Evolutionary conservation across 1,284 basidiomycete genomes (phyloP).

Genomic region (Ganoderma lingzhi): DNA sequence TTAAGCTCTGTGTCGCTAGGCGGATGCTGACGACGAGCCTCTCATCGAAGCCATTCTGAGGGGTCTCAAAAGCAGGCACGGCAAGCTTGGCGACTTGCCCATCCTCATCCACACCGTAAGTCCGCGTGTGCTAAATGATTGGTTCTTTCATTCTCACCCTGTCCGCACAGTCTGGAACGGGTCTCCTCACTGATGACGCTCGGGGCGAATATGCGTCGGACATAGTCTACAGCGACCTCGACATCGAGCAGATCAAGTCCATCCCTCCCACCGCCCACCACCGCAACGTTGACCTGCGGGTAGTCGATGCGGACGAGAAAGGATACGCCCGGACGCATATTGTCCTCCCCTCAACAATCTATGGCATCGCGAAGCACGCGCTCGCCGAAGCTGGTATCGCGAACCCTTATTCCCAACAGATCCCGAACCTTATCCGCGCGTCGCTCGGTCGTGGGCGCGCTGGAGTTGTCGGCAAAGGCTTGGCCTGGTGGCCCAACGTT

Average conservation of each 20-base stretch:
- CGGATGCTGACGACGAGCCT: slow-evolving; percentile 49
- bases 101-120: slow-evolving; percentile 62
- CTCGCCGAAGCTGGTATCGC: slow-evolving; percentile 48
- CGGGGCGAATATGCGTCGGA: slow-evolving; percentile 42
- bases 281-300: slow-evolving; percentile 42
- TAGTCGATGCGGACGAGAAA: slow-evolving; percentile 45
- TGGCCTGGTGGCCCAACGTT: slow-evolving; percentile 42
- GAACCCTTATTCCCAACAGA: slow-evolving; percentile 47
- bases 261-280: slow-evolving; percentile 44
- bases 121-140: slow-evolving; percentile 1
- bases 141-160: background rate
- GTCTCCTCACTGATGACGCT: slow-evolving; percentile 43
- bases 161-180: slow-evolving; percentile 51
- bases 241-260: slow-evolving; percentile 44
- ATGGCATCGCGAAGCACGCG: slow-evolving; percentile 45
- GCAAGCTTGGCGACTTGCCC: slow-evolving; percentile 49
- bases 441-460: slow-evolving; percentile 43
- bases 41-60: slow-evolving; percentile 52
- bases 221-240: slow-evolving; percentile 46
- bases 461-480: slow-evolving; percentile 44
- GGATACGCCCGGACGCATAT: slow-evolving; percentile 50
- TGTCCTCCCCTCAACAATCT: slow-evolving; percentile 51
- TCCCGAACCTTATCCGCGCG: slow-evolving; percentile 44
- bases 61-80: slow-evolving; percentile 53
- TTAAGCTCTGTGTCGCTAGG: slow-evolving; percentile 38